Evolutionary conservation across 805 yeast genomes (phyloP).

Genomic region (Hanseniaspora lachancei): DNA sequence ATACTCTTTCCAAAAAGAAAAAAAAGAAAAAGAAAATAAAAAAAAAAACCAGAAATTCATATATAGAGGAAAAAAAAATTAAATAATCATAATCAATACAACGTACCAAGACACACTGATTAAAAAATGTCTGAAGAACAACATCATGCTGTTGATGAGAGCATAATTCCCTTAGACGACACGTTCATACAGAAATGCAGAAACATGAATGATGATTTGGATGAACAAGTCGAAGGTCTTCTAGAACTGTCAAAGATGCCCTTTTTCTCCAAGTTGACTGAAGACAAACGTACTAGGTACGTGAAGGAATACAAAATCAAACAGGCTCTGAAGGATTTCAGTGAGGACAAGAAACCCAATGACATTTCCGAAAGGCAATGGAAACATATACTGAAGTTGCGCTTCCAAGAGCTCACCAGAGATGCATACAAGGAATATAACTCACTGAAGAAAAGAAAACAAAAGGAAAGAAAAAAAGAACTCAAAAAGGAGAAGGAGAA

Average conservation of each 20-base stretch:
- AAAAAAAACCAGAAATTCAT: too few species aligned
- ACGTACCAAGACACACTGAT: background rate
- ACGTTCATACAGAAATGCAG: background rate
- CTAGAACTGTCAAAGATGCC: background rate
- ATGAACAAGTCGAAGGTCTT: background rate
- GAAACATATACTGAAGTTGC: slow-evolving; percentile 54
- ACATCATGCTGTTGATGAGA: background rate
- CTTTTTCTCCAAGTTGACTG: background rate
- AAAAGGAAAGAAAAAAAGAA: slow-evolving; percentile 32
- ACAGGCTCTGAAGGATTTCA: background rate
- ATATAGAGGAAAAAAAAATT: background rate
- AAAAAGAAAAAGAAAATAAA: too few species aligned
- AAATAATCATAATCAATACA: background rate
- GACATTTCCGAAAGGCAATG: slow-evolving; percentile 82
- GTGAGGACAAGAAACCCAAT: slow-evolving; percentile 41
- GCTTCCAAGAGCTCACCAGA: slow-evolving; percentile 50
- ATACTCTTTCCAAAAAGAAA: too few species aligned
- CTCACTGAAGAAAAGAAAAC: slow-evolving; percentile 43
- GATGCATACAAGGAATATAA: slow-evolving; percentile 39
- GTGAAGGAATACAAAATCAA: slow-evolving; percentile 3
- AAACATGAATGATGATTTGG: background rate
- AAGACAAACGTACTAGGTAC: background rate
- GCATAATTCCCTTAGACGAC: background rate
- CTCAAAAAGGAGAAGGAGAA: slow-evolving; percentile 32
- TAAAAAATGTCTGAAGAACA: background rate